Evolutionary conservation across 768 basidiomycete species (phyloP).

Genomic region (Termitomyces heimii): DNA sequence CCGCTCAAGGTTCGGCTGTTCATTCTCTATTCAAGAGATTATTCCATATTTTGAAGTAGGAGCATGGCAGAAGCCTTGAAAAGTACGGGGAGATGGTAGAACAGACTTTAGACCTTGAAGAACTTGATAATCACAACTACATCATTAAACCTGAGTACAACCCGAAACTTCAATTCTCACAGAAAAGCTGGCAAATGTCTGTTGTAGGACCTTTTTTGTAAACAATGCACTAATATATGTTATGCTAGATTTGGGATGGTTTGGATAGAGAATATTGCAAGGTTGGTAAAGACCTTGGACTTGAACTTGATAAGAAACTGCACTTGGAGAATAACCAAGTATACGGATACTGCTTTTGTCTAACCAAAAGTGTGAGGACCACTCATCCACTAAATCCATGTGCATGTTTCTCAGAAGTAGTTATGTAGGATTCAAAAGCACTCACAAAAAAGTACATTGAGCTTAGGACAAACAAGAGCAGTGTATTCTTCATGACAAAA

Average conservation of each 20-base stretch:
- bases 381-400: constrained; percentile 1
- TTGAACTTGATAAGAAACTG: constrained; percentile 92
- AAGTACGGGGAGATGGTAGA: constrained; percentile 95
- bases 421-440: constrained; percentile 67
- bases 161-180: constrained; percentile 62
- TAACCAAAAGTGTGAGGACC: constrained; percentile 81
- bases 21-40: neutral
- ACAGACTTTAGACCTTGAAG: constrained; percentile 86
- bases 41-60: constrained; percentile 32
- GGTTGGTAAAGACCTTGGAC: constrained; percentile 61
- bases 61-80: constrained; percentile 51
- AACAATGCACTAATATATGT: neutral
- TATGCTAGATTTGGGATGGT: constrained; percentile 56
- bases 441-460: constrained; percentile 76
- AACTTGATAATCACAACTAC: constrained; percentile 81
- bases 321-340: constrained; percentile 88
- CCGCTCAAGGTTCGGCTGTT: constrained; percentile 44
- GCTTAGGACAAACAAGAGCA: constrained; percentile 78
- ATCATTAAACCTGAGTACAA: constrained; percentile 94
- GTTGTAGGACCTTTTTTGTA: neutral
- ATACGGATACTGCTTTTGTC: constrained; percentile 88
- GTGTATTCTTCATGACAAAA: constrained; percentile 84
- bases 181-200: constrained; percentile 53
- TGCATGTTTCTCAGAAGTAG: neutral
- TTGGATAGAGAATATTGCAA: constrained; percentile 76